phyloP scores from a whole-genome alignment of 108 stramenopile species.

The Cylindrotheca closterium region DNA sequence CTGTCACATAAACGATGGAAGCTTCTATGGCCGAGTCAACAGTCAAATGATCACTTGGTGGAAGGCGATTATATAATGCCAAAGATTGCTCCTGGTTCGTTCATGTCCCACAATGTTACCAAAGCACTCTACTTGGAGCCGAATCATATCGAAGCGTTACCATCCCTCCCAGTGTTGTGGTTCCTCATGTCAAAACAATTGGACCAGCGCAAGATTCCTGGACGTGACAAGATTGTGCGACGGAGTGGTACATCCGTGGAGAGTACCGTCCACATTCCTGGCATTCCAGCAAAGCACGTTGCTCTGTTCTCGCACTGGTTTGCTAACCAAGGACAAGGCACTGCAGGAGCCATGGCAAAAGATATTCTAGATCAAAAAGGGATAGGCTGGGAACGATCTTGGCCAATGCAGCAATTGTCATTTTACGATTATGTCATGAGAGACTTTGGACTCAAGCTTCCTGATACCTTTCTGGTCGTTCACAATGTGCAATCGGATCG shows the following conservation, averaged over 20 bases:
- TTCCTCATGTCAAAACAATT: conserved; percentile 20
- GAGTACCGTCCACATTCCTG: background rate
- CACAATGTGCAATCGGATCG: conserved; percentile 47
- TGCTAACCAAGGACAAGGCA: background rate
- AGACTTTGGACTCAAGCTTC: conserved; percentile 30
- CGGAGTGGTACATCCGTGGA: conserved; percentile 2
- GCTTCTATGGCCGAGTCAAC: conserved; percentile 29
- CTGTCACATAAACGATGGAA: conserved; percentile 52
- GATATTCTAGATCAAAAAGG: conserved; percentile 15
- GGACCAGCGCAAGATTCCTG: conserved; percentile 27
- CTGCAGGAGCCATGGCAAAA: conserved; percentile 9
- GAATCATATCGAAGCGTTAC: conserved; percentile 25
- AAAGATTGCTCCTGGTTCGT: conserved; percentile 49
- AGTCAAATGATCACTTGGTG: conserved; percentile 27
- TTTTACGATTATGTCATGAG: conserved; percentile 44
- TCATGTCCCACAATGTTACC: conserved; percentile 48
- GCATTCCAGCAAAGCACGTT: conserved; percentile 37
- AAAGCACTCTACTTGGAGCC: conserved; percentile 58
- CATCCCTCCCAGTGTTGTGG: conserved; percentile 25
- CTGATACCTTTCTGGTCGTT: conserved; percentile 46
- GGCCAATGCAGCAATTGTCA: conserved; percentile 38
- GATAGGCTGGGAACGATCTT: background rate
- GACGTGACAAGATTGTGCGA: background rate
- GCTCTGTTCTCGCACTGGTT: conserved; percentile 33
- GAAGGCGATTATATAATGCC: conserved; percentile 61